A percentile compares a stretch with the other conserved stretches of the same genome.
phyloP scores from a whole-genome alignment of 1,284 basidiomycete genomes.

The Ustilago curta region DNA sequence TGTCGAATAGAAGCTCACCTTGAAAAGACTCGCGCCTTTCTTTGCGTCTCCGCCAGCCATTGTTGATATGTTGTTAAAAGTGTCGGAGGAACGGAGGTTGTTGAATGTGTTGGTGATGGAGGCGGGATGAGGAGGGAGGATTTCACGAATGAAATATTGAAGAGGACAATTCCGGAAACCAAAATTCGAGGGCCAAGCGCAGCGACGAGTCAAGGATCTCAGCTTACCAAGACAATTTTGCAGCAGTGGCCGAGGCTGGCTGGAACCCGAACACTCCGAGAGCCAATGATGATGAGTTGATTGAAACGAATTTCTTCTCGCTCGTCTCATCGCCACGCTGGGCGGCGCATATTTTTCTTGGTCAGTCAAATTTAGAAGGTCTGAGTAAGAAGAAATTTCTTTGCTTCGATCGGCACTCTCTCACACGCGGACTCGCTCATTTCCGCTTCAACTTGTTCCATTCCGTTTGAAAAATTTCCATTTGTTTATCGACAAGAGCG shows the following conservation, averaged over 20 bases:
- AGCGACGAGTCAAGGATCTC: constrained; percentile 1
- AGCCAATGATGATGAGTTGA: constrained; percentile 23
- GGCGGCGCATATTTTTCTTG: constrained; percentile 1
- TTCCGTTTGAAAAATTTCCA: not conserved
- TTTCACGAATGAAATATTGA: constrained; percentile 16
- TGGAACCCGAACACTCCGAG: constrained; percentile 12
- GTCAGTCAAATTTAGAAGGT: not conserved
- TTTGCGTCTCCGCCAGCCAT: constrained; percentile 65
- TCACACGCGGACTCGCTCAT: not conserved
- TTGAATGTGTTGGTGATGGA: constrained; percentile 15
- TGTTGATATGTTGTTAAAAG: constrained; percentile 8
- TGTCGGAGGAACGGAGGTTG: constrained; percentile 5
- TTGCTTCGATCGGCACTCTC: constrained; percentile 1
- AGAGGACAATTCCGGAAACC: constrained; percentile 12
- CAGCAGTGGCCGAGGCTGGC: not conserved
- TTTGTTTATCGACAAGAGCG: constrained; percentile 2
- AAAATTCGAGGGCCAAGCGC: constrained; percentile 5
- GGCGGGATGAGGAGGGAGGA: not conserved
- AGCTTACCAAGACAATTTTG: constrained; percentile 30
- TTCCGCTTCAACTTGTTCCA: constrained; percentile 5
- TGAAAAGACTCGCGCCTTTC: constrained; percentile 67
- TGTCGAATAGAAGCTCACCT: constrained; percentile 5
- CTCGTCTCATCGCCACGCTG: not conserved
- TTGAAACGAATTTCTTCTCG: constrained; percentile 1
- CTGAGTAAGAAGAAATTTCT: not conserved